These are phyloP conservation scores for Erythrobasidium hasegawianum DNA, from an alignment of 1,284 basidiomycete species.

Conservation along the genomic window DNA sequence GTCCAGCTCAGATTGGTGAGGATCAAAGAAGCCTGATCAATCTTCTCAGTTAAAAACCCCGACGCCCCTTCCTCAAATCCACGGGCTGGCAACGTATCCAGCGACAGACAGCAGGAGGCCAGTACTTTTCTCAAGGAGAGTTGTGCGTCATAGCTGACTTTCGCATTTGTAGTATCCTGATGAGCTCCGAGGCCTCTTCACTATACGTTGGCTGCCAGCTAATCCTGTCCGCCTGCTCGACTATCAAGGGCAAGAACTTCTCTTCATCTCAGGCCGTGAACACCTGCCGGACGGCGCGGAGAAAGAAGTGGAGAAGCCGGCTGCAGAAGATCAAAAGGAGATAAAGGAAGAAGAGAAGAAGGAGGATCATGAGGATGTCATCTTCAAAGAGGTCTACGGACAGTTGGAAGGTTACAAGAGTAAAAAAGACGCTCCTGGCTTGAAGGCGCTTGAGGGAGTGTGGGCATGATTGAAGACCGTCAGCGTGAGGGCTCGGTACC, in stretches of 20 bases:
- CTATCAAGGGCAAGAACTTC: conserved; percentile 58
- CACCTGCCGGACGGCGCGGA: conserved; percentile 48
- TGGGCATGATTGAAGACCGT: conserved; percentile 37
- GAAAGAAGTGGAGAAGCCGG: conserved; percentile 56
- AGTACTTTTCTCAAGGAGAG: background rate
- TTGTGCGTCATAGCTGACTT: background rate
- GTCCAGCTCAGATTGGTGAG: background rate
- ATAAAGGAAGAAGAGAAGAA: conserved; percentile 53
- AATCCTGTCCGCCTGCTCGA: conserved; percentile 59
- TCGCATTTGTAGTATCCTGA: conserved; percentile 35
- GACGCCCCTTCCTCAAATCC: conserved; percentile 51
- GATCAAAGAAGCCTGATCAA: background rate
- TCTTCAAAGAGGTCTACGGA: conserved; percentile 57
- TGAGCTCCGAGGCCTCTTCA: conserved; percentile 40
- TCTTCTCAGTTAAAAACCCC: conserved; percentile 47
- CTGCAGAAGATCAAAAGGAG: conserved; percentile 56
- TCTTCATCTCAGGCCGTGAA: conserved; percentile 55
- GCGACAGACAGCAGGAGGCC: conserved; percentile 33
- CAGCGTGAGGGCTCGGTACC: no score
- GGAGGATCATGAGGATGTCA: conserved; percentile 54
- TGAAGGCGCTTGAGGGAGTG: conserved; percentile 40
- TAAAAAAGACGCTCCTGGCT: conserved; percentile 34
- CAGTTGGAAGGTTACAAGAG: conserved; percentile 50
- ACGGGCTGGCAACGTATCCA: conserved; percentile 27
- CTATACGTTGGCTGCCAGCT: conserved; percentile 56